A percentile compares a stretch with the other conserved stretches of the same genome.
These are phyloP conservation scores for Kwoniella europaea DNA, from an alignment of 768 basidiomycete genomes.

Conservation along the genomic window DNA sequence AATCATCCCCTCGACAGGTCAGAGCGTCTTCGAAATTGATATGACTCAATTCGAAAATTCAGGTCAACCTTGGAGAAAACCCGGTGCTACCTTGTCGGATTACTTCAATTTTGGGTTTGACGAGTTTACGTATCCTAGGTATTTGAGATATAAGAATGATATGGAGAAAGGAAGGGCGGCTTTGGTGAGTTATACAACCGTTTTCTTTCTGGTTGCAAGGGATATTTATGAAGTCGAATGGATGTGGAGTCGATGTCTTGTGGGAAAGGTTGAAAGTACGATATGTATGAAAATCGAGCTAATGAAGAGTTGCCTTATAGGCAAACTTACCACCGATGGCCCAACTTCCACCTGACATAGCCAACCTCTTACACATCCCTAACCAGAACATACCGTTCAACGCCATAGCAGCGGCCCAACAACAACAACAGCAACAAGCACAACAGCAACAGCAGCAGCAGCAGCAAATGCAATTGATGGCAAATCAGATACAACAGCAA, in stretches of 20 bases:
- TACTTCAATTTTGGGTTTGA: conserved; percentile 99
- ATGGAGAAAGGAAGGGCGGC: conserved; percentile 54
- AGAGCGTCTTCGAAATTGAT: conserved; percentile 79
- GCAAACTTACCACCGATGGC: conserved; percentile 27
- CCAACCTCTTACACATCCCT: conserved; percentile 25
- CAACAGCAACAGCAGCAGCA: conserved; percentile 24
- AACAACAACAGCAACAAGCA: conserved; percentile 2
- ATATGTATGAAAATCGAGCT: no score
- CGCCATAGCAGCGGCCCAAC: conserved; percentile 5
- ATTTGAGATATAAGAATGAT: conserved; percentile 59
- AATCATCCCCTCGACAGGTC: conserved; percentile 61
- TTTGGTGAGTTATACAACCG: conserved; percentile 37
- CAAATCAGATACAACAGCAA: conserved; percentile 64
- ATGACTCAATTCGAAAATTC: conserved; percentile 62
- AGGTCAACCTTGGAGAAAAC: conserved; percentile 87
- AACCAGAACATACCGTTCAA: conserved; percentile 17
- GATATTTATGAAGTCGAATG: no score
- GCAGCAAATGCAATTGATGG: conserved; percentile 49
- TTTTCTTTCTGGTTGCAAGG: no score
- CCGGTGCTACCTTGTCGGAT: conserved; percentile 90
- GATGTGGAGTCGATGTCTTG: no score
- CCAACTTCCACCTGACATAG: conserved; percentile 20
- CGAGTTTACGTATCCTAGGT: conserved; percentile 92
- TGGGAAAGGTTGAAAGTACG: no score
- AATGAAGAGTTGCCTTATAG: neutral